These are phyloP conservation scores for Trichoderma guizhouense DNA, from an alignment of 2,329 filamentous ascomycete species.

Conservation along the genomic window DNA sequence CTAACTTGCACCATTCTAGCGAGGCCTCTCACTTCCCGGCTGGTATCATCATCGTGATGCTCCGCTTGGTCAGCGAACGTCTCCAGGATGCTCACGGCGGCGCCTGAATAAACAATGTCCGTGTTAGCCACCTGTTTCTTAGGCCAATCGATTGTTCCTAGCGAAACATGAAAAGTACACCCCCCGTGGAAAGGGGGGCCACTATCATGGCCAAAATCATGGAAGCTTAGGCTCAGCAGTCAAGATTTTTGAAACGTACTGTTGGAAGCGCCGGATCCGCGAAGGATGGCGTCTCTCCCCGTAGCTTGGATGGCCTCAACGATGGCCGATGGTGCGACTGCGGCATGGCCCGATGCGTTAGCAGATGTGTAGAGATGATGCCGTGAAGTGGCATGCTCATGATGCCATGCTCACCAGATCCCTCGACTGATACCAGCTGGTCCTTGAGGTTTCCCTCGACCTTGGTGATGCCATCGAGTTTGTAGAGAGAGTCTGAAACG, in stretches of 20 bases:
- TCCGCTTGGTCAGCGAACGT: slow-evolving; percentile 64
- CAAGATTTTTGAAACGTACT: slow-evolving; percentile 46
- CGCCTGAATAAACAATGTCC: slow-evolving; percentile 45
- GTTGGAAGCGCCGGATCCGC: slow-evolving; percentile 81
- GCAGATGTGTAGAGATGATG: not conserved
- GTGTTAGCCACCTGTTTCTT: slow-evolving; percentile 15
- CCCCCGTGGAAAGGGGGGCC: not conserved
- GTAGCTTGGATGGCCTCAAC: slow-evolving; percentile 85
- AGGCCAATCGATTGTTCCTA: not conserved
- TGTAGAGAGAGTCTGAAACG: slow-evolving; percentile 74
- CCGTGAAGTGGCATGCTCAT: not conserved
- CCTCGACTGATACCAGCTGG: slow-evolving; percentile 80
- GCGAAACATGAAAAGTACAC: not conserved
- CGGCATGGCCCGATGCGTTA: slow-evolving; percentile 16
- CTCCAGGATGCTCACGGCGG: slow-evolving; percentile 94
- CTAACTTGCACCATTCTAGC: slow-evolving; percentile 92
- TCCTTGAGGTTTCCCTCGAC: slow-evolving; percentile 79
- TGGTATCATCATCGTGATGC: slow-evolving; percentile 34
- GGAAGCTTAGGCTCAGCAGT: not conserved
- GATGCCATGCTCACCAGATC: slow-evolving; percentile 58
- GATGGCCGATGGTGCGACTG: slow-evolving; percentile 82
- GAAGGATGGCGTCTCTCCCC: slow-evolving; percentile 88
- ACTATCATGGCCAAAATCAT: not conserved
- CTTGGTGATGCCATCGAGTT: slow-evolving; percentile 75
- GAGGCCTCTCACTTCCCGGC: slow-evolving; percentile 71